phyloP scores from a whole-genome alignment of 352 stramenopile species.

The Paralagenidium karlingii region DNA sequence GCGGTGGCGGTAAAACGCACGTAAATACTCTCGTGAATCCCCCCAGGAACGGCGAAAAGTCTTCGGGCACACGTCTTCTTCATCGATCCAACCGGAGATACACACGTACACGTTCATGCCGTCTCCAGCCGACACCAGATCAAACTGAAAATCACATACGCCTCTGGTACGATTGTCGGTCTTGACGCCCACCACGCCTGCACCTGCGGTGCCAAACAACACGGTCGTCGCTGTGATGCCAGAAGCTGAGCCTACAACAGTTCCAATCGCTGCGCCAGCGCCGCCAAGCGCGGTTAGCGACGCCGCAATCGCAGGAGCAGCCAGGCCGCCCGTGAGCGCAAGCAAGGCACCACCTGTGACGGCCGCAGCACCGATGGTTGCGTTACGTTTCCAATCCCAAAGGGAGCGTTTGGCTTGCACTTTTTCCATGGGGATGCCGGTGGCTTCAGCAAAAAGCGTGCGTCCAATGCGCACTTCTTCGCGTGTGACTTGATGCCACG shows the following conservation, averaged over 20 bases:
- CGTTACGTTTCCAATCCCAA: slow-evolving; percentile 75
- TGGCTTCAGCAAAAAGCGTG: slow-evolving; percentile 56
- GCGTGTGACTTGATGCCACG: slow-evolving; percentile 42
- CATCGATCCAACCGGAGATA: slow-evolving; percentile 69
- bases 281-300: slow-evolving; percentile 48
- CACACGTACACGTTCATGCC: slow-evolving; percentile 86
- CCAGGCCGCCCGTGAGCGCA: slow-evolving; percentile 56
- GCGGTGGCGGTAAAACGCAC: slow-evolving; percentile 50
- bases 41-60: slow-evolving; percentile 68
- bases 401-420: slow-evolving; percentile 30
- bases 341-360: slow-evolving; percentile 60
- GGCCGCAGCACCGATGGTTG: slow-evolving; percentile 46
- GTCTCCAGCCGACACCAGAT: slow-evolving; percentile 62
- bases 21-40: slow-evolving; percentile 63
- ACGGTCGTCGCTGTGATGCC: slow-evolving; percentile 59
- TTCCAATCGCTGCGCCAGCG: slow-evolving; percentile 47
- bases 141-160: slow-evolving; percentile 72
- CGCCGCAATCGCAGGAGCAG: slow-evolving; percentile 38
- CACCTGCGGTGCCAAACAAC: slow-evolving; percentile 69
- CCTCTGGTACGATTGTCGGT: slow-evolving; percentile 55
- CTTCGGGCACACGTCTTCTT: slow-evolving; percentile 30
- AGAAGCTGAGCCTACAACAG: slow-evolving; percentile 28
- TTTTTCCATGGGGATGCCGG: slow-evolving; percentile 59
- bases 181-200: slow-evolving; percentile 69
- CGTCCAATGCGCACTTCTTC: slow-evolving; percentile 64